These are phyloP conservation scores for Telopea speciosissima DNA, from an alignment of 177 flowering plant species.

Conservation along the genomic window DNA sequence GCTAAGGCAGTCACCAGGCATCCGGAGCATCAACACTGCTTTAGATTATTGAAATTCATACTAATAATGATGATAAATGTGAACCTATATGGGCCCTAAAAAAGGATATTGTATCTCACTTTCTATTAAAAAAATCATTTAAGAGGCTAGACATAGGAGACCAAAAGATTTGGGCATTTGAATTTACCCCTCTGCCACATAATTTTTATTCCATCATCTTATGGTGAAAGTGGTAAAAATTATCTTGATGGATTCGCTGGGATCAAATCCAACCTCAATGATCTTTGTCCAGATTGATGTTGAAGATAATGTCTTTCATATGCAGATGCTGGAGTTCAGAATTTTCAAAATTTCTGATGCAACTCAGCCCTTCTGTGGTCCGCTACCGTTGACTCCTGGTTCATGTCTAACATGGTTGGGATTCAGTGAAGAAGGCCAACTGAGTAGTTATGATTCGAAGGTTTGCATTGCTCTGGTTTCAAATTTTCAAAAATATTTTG, in stretches of 20 bases:
- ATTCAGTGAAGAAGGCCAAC: conserved; percentile 88
- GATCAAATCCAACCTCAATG: not conserved
- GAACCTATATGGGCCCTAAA: too few relatives aligned
- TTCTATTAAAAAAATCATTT: too few relatives aligned
- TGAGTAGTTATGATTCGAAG: conserved; percentile 94
- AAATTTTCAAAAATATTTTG: not conserved
- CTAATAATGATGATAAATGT: too few relatives aligned
- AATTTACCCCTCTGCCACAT: too few relatives aligned
- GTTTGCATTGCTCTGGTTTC: conserved; percentile 24
- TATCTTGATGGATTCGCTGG: not conserved
- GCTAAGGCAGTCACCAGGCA: too few relatives aligned
- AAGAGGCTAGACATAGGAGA: too few relatives aligned
- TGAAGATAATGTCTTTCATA: conserved; percentile 2
- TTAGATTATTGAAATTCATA: too few relatives aligned
- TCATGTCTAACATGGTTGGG: conserved; percentile 86
- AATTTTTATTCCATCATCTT: too few relatives aligned
- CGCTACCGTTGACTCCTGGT: conserved; percentile 80
- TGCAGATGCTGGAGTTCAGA: conserved; percentile 80
- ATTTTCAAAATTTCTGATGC: conserved; percentile 56
- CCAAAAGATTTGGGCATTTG: too few relatives aligned
- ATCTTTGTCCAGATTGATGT: not conserved
- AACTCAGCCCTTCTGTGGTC: conserved; percentile 53
- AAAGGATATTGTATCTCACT: too few relatives aligned
- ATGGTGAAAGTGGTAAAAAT: not conserved
- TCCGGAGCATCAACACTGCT: too few relatives aligned